Base-by-base conservation (phyloP, 2,329 filamentous ascomycete genomes). In the Sphaerostilbella broomeana region DNA sequence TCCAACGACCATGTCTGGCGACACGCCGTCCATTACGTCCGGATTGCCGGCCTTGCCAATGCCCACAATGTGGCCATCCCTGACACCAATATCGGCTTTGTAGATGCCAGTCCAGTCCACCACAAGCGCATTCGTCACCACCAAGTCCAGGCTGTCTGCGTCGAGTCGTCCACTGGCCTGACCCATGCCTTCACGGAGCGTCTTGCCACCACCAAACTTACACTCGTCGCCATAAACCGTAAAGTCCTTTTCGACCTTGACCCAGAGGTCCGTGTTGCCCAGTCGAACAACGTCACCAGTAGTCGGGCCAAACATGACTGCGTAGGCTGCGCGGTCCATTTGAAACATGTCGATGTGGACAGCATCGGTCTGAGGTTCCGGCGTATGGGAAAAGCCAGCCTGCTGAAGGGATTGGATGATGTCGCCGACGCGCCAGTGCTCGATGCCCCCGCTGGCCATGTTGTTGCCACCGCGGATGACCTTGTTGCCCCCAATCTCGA, bases 21-120 rank as follows among this genome's bases (percentile, higher is more conserved):
- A 71, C 6, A 97, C 86, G 4, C 86, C 86, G 21, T 92, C 83
- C 90, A 95, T 95, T 32, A 94, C 79, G 62, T 97, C 90, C n/a
- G 90, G 90, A 54, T 95, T 97, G 15, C 90, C 90, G 12, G 90
- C 87, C 64, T 97, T 95, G 44, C 90, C 90, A 51, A 97, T 90
- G 1, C 79, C 90, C 19, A 82, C 81, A 53, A 97, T 95, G 26
- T 84, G 59, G 2, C 90, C 89, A 50, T 88, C 64, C 61, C 94
- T 95, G 60, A 97, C 81, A 19, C 90, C 90, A 57, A 97, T 94
- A 60, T 97, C 90, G 5, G 89, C 90, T 67, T 97, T 97, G 71
- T 86, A 94, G 55, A 97, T 95, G 33, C 90, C 90, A 1, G 76
- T 83, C 75, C 84, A 94, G 65, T 97, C 90, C 15, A 97, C 73